Evolutionary conservation across 176 grass and related monocot species (phyloP), one percentile per base, ranked within the genome.

Genomic region (Oryza meyeriana): DNA sequence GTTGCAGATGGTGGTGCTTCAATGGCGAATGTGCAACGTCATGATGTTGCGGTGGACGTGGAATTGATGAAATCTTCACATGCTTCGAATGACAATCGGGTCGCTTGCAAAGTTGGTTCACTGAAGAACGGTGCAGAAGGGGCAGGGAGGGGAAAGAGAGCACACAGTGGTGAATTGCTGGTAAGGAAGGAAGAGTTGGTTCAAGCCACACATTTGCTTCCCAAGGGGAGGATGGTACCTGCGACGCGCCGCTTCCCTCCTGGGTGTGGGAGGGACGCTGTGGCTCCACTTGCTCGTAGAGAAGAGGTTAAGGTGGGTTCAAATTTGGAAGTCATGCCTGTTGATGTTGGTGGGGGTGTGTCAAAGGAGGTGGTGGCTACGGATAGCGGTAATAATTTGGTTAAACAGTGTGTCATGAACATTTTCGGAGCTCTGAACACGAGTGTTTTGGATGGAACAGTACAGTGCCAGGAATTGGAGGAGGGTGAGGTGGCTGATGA

Each of bases 391-490:
- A 16, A 3, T 73, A 66, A 63, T 33, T 2, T 4, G 26, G 12
- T 31, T 48, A 34, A 8, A 3, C 25, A 28, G 22, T 25, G 18
- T 72, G 29, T 31, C 29, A 25, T 18, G 5, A 26, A 40, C 38
- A 13, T 8, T 77, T 14, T 18, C 7, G 71, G 31, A 31, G 39
- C 39, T 70, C 8, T 35, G 6, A 3, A 22, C 62, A 24, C n/a
- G 8, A 39, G n/a, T 68, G 4, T 38, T 68, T 68, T 34, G 17
- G 45, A 35, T 66, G 80, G 17, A 76, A 3, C 26, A 42, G 26
- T 18, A n/a, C 29, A 82, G 17, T 52, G 26, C 26, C 8, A 87
- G 3, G 79, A 45, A 38, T 28, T 63, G 66, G 81, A 88, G 58
- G 72, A 79, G 17, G 52, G 57, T 64, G 85, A 80, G 64, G 36